Evolutionary conservation across 2,329 filamentous ascomycete genomes (phyloP).

Genomic region (Tolypocladium album): DNA sequence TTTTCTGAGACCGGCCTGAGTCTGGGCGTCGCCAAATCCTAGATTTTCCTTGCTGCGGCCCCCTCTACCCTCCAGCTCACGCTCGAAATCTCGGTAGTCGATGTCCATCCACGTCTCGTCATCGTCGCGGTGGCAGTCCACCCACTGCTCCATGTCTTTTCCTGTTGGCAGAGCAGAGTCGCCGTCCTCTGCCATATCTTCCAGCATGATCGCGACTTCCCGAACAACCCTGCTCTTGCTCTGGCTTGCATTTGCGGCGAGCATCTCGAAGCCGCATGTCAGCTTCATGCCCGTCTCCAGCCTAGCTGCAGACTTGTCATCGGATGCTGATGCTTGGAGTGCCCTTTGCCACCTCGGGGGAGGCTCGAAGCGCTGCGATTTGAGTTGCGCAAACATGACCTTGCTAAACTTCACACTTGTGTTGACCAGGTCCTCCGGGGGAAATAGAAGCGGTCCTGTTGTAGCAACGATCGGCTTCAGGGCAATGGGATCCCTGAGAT

Average conservation of each 20-base stretch:
- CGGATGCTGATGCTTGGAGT: background rate
- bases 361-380: constrained; percentile 70
- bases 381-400: constrained; percentile 82
- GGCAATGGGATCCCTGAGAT: constrained; percentile 72
- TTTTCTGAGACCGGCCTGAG: constrained; percentile 70
- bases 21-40: constrained; percentile 55
- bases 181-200: constrained; percentile 65
- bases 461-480: constrained; percentile 56
- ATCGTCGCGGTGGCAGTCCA: constrained; percentile 51
- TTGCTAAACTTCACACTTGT: constrained; percentile 76
- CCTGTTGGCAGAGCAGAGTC: constrained; percentile 56
- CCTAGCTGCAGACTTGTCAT: constrained; percentile 14
- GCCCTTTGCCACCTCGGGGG: constrained; percentile 39
- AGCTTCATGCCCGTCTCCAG: constrained; percentile 79
- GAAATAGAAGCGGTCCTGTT: constrained; percentile 48
- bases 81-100: constrained; percentile 79
- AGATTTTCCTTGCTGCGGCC: constrained; percentile 12
- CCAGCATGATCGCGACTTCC: constrained; percentile 66
- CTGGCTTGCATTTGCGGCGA: constrained; percentile 57
- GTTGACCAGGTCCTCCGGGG: constrained; percentile 68
- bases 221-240: constrained; percentile 58
- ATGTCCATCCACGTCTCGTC: constrained; percentile 90
- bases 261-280: constrained; percentile 82
- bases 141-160: constrained; percentile 63
- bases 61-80: constrained; percentile 52